Evolutionary conservation across 208 protist species (phyloP).

Genomic region (Crithidia sp.): DNA sequence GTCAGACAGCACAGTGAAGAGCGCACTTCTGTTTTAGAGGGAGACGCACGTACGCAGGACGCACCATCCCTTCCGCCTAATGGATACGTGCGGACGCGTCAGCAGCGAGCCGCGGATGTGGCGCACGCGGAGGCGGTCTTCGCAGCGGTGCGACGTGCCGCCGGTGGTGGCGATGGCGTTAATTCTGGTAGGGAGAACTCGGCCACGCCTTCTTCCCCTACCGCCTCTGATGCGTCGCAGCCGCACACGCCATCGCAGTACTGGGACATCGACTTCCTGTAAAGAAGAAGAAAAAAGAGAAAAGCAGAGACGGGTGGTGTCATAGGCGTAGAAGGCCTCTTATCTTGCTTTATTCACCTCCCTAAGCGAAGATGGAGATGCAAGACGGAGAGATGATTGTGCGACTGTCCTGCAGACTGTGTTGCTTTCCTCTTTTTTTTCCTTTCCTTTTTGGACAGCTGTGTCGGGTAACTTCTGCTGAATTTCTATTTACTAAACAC

Average conservation of each 20-base stretch:
- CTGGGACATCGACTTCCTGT: slow-evolving; percentile 76
- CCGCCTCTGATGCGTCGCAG: neutral
- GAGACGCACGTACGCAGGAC: neutral
- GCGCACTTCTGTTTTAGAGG: neutral
- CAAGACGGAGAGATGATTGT: too few relatives aligned
- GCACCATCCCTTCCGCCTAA: neutral
- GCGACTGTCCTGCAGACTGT: too few relatives aligned
- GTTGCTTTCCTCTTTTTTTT: too few relatives aligned
- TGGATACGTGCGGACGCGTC: slow-evolving; percentile 29
- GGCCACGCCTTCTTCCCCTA: neutral
- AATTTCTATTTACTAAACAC: too few relatives aligned
- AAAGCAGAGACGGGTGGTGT: neutral
- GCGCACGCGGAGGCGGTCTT: slow-evolving; percentile 14
- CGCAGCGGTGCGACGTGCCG: slow-evolving; percentile 22
- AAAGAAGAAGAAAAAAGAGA: neutral
- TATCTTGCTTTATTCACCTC: too few relatives aligned
- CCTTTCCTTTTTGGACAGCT: too few relatives aligned
- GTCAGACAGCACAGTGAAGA: neutral
- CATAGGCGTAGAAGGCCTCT: neutral
- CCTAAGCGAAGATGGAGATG: too few relatives aligned
- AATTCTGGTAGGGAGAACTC: neutral
- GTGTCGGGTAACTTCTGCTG: too few relatives aligned
- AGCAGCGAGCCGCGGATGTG: slow-evolving; percentile 17
- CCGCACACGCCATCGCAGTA: slow-evolving; percentile 62
- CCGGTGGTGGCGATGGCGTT: neutral